A percentile compares a stretch with the other conserved stretches of the same genome.
These are phyloP conservation scores for Alternaria gansuensis DNA, from an alignment of 2,329 filamentous ascomycete genomes.

Conservation along the genomic window DNA sequence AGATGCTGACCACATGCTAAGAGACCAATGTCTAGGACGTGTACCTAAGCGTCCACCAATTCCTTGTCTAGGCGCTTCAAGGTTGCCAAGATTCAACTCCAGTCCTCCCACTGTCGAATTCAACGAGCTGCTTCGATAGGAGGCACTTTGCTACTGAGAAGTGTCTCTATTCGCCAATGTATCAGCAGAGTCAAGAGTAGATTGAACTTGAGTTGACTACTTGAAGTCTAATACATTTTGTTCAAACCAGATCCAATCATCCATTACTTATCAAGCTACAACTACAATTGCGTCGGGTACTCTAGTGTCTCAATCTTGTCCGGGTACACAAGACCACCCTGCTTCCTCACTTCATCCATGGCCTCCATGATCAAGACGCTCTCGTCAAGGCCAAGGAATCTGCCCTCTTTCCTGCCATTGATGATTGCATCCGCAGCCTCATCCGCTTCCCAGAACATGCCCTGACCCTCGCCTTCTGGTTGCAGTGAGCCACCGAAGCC, in stretches of 20 bases:
- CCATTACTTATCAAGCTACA: neutral
- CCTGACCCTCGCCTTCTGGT: constrained; percentile 71
- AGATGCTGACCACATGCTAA: too few species aligned
- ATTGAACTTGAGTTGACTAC: neutral
- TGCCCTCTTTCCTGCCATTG: constrained; percentile 80
- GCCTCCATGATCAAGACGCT: constrained; percentile 85
- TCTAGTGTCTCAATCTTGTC: constrained; percentile 68
- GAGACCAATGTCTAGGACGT: too few species aligned
- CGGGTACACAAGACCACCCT: constrained; percentile 70
- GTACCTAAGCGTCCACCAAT: too few species aligned
- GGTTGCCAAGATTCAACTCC: too few species aligned
- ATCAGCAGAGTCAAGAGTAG: neutral
- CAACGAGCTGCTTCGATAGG: neutral
- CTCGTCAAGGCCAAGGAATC: constrained; percentile 70
- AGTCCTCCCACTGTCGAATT: too few species aligned
- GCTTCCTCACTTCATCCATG: constrained; percentile 74
- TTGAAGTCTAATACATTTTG: neutral
- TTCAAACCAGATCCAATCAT: neutral
- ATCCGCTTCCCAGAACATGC: constrained; percentile 91
- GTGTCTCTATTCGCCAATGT: neutral
- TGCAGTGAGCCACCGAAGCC: constrained; percentile 56
- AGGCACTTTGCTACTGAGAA: neutral
- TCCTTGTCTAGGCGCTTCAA: too few species aligned
- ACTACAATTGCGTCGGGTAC: constrained; percentile 44
- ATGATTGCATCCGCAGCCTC: constrained; percentile 77